These are phyloP conservation scores for Aureobasidium sp. DNA, from an alignment of 2,329 filamentous ascomycete genomes.

Conservation along the genomic window DNA sequence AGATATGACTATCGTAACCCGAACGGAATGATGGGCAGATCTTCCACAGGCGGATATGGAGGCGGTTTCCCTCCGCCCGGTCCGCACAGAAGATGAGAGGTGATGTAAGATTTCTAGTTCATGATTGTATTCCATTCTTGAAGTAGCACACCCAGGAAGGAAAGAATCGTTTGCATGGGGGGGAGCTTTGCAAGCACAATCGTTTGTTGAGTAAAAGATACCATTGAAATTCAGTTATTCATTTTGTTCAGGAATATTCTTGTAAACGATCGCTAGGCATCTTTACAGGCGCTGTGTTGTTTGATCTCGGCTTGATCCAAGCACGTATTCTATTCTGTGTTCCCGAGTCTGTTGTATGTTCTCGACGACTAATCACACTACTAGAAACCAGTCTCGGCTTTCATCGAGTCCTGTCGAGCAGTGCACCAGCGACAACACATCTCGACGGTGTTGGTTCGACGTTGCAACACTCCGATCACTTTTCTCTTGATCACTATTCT, in stretches of 20 bases:
- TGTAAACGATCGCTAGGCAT: not conserved
- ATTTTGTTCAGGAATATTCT: not conserved
- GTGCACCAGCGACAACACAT: not conserved
- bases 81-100: constrained; percentile 7
- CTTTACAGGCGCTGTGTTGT: not conserved
- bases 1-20: constrained; percentile 5
- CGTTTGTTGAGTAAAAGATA: not conserved
- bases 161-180: not conserved
- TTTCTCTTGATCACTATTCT: not conserved
- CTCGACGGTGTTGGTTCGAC: not conserved
- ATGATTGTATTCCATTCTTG: not conserved
- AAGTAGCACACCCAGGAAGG: not conserved
- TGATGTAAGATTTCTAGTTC: not conserved
- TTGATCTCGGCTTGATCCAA: not conserved
- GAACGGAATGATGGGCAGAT: constrained; percentile 1
- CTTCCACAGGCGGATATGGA: not conserved
- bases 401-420: not conserved
- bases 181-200: not conserved
- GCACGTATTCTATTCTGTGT: not conserved
- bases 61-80: not conserved
- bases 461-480: not conserved
- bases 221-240: constrained; percentile 1
- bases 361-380: not conserved
- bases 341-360: not conserved
- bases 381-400: not conserved